Evolutionary conservation across 2,329 filamentous ascomycete genomes (phyloP), one percentile per base, ranked within the genome.

Genomic region (Stachybotrys echinatus): DNA sequence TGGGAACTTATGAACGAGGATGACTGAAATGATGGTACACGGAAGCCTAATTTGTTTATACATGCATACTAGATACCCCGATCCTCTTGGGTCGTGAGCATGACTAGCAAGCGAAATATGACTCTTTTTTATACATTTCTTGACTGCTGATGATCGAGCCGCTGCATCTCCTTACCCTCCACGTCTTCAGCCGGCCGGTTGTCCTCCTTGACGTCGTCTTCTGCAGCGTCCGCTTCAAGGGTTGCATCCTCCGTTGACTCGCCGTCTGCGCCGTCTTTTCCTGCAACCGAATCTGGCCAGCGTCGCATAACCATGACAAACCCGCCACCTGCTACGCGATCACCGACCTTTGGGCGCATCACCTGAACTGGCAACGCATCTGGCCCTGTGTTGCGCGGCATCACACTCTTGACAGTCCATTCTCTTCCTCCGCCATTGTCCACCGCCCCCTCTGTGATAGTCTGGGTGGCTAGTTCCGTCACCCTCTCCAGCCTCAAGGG

Each of bases 371-470:
- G 52, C 27, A 59, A 55, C 3, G 52, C 50, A 7, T 59, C 50
- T 6, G 50, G 54, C 2, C 52, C 54, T 6, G 56, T 55, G 12
- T 48, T 59, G 53, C 55, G 66, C 5, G 65, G 63, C 44, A 60
- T 54, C 3, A 74, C 76, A 45, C 72, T 71, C 56, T 80, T 75
- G 18, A 88, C 74, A 62, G 86, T 83, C 84, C 84, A 88, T 54
- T 80, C 74, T 54, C 80, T 73, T 2, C 84, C 81, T 6, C 76
- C 76, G 8, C 67, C 68, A 5, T 69, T 62, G 31, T 73, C 76
- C n/a, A 73, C 70, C 4, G 74, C 73, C 48, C 67, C 72, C 40
- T 70, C 69, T 1, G 61, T 61, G 6, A 61, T 63, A 1, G 68
- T 72, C 4, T 68, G 64, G 8, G 65, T 60, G 6, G 74, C 73